These are phyloP conservation scores for Paraleonurus japonicus DNA, from an alignment of 257 asterid genomes.

Conservation along the genomic window DNA sequence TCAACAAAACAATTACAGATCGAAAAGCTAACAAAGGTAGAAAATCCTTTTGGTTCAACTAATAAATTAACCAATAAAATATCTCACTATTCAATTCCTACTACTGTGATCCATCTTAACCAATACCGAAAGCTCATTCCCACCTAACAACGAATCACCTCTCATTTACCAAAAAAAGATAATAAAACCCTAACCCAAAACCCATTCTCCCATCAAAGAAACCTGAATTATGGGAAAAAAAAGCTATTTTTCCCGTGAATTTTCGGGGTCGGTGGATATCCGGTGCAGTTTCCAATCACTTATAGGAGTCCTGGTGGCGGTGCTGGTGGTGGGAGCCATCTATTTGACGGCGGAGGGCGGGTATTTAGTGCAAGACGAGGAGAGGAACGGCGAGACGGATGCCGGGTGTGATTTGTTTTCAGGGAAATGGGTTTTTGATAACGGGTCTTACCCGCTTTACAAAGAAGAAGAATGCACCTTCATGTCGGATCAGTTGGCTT, in stretches of 20 bases:
- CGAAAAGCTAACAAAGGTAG: constrained; percentile 16
- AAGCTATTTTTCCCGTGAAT: constrained; percentile 27
- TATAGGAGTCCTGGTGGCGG: constrained; percentile 45
- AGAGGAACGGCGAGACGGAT: neutral
- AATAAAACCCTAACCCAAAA: constrained; percentile 29
- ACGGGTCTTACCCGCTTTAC: constrained; percentile 66
- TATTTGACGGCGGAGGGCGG: constrained; percentile 62
- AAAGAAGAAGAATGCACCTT: constrained; percentile 70
- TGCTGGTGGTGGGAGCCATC: constrained; percentile 52
- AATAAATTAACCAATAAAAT: constrained; percentile 14
- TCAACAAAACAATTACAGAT: neutral
- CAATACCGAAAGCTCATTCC: constrained; percentile 36
- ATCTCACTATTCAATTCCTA: constrained; percentile 25
- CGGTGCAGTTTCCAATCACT: constrained; percentile 63
- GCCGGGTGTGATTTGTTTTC: constrained; percentile 65
- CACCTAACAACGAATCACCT: constrained; percentile 36
- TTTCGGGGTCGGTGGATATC: constrained; percentile 41
- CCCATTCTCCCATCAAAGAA: constrained; percentile 8
- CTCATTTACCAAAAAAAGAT: neutral
- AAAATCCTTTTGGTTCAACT: constrained; percentile 25
- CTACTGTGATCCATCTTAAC: constrained; percentile 37
- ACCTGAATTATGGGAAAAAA: constrained; percentile 42
- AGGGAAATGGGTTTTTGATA: constrained; percentile 84
- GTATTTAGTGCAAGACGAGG: constrained; percentile 32
- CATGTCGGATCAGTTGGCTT: constrained; percentile 93